Evolutionary conservation across 257 asterid species (phyloP), one percentile per base, ranked within the genome.

Genomic region (Asclepias syriaca): DNA sequence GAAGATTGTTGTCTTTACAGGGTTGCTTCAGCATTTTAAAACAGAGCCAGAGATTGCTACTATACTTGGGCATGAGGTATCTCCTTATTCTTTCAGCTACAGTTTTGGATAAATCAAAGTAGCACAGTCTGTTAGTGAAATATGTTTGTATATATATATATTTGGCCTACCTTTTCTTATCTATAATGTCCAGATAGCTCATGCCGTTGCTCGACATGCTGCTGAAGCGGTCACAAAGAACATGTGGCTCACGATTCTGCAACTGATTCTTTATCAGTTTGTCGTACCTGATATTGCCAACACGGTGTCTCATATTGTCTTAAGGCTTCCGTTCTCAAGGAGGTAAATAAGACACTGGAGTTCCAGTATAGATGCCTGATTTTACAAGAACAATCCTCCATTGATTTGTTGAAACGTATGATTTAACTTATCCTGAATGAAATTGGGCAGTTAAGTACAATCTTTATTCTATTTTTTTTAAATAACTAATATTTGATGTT

Each of bases 31-130:
- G 29, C 95, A 88, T 85, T 95, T 95, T 63, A 82, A 61, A 73
- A 84, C 97, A 0, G 96, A 95, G 82, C 80, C 93, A 60, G 99
- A 95, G 80, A 73, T 95, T 73, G 99, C 99, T 39, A 92, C 99
- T 14, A 72, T 92, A 46, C 74, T 95, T 76, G 96, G 90, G 61
- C 99, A 95, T 71, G 98, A 95, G 98, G 97, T 91, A 73, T 63
- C 19, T 60, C 68, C 18, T 59, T 14, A 66, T 66, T 64, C 4
- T 34, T 58, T 70, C 5, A 43, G 66, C 3, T 27, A 43, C 66
- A 46, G 63, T 50, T 22, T 63, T 18, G 32, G 2, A 32, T 46
- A 11, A 19, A 0, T 58, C 19, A 0, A 14, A 14, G 19, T 46
- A 19, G 34, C 34, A 7, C 19, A 56, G 15, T 22, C 29, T 29